Conservation (phyloP, 805 yeast species). For the Zygosaccharomyces pseudorouxii region DNA sequence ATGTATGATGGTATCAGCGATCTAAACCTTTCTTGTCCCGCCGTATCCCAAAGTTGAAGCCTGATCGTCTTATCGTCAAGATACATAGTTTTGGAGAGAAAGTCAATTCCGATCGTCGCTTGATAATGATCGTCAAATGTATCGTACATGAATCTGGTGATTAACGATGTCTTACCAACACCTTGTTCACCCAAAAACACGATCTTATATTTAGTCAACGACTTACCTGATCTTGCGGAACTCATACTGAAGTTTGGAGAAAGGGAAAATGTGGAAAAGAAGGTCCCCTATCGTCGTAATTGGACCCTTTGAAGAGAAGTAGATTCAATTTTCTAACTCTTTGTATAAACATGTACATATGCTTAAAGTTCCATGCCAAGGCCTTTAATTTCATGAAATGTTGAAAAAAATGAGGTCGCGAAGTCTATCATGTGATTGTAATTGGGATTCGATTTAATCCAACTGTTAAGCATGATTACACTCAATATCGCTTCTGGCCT, state of each 20-base stretch:
- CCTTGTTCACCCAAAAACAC: slow-evolving; percentile 96
- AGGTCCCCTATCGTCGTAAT: background rate
- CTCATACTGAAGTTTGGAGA: slow-evolving; percentile 8
- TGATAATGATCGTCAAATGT: slow-evolving; percentile 90
- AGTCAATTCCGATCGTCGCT: slow-evolving; percentile 97
- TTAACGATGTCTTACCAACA: slow-evolving; percentile 94
- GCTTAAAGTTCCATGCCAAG: background rate
- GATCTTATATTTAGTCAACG: slow-evolving; percentile 66
- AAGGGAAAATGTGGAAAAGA: background rate
- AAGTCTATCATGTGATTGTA: background rate
- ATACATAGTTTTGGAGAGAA: slow-evolving; percentile 90
- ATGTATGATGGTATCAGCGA: slow-evolving; percentile 93
- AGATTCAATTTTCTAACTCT: background rate
- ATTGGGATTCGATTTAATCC: too few relatives aligned
- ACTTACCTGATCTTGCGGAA: slow-evolving; percentile 24
- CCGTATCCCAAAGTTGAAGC: slow-evolving; percentile 95
- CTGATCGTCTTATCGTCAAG: slow-evolving; percentile 93
- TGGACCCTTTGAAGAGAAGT: background rate
- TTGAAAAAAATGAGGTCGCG: background rate
- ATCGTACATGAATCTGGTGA: slow-evolving; percentile 97
- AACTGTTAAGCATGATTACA: too few relatives aligned
- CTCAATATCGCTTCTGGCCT: background rate
- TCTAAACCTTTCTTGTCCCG: slow-evolving; percentile 94
- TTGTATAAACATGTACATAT: background rate
- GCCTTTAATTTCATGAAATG: background rate